Evolutionary conservation across 495 filamentous ascomycete genomes (phyloP).

Genomic region (Tuber melanosporum): DNA sequence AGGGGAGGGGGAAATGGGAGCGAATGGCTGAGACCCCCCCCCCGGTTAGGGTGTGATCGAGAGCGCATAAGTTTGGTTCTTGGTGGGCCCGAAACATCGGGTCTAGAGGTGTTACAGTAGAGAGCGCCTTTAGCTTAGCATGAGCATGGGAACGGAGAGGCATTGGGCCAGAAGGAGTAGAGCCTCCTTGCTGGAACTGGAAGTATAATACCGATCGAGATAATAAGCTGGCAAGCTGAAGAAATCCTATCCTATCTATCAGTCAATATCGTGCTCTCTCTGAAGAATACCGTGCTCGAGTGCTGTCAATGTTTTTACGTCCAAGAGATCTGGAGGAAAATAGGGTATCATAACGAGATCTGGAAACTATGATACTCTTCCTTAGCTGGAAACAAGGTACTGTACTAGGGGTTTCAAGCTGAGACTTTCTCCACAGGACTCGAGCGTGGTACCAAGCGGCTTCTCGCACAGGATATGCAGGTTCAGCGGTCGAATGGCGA

Average conservation of each 20-base stretch:
- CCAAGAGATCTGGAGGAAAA: no score
- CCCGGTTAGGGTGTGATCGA: neutral
- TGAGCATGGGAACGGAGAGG: neutral
- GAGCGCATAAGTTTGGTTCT: neutral
- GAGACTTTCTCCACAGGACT: no score
- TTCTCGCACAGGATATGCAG: conserved; percentile 94
- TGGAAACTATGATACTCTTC: no score
- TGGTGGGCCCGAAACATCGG: neutral
- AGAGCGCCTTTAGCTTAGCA: no score
- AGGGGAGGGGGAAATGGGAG: neutral
- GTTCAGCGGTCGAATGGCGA: conserved; percentile 47
- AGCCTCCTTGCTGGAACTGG: neutral
- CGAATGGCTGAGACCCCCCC: neutral
- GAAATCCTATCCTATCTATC: no score
- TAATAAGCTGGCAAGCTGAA: neutral
- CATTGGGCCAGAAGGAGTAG: neutral
- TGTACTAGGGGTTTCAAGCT: no score
- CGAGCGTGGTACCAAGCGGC: conserved; percentile 50
- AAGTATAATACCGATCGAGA: neutral
- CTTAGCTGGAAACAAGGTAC: no score
- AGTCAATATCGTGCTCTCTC: no score
- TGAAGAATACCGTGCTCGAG: no score
- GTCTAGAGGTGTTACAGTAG: neutral
- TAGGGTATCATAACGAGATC: no score
- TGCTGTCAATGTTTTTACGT: no score